Conservation (phyloP, 2,329 filamentous ascomycete species). For the Phaeosphaeria sp. region DNA sequence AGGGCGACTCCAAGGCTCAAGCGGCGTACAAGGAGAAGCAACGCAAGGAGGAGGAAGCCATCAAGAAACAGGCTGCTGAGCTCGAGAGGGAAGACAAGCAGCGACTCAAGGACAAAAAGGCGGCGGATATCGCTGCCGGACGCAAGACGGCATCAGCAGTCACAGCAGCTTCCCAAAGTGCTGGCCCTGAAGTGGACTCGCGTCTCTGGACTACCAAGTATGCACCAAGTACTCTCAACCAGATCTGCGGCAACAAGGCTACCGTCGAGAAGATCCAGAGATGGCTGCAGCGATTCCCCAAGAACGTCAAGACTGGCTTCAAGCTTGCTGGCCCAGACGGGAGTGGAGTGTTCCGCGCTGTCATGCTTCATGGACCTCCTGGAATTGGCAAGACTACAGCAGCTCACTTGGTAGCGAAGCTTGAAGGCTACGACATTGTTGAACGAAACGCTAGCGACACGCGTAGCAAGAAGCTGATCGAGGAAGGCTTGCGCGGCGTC, state of each 20-base stretch:
- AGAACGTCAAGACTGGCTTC: constrained; percentile 80
- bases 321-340: constrained; percentile 84
- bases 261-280: constrained; percentile 87
- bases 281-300: constrained; percentile 86
- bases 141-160: constrained; percentile 44
- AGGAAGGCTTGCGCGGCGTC: constrained; percentile 84
- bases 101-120: constrained; percentile 63
- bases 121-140: constrained; percentile 40
- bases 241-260: constrained; percentile 94
- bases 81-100: constrained; percentile 89
- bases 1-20: constrained; percentile 83
- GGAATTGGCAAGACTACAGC: constrained; percentile 98
- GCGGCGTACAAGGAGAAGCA: constrained; percentile 86
- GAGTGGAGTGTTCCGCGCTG: constrained; percentile 80
- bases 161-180: constrained; percentile 29
- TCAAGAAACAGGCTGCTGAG: constrained; percentile 79
- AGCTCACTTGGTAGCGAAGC: constrained; percentile 88
- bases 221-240: constrained; percentile 80
- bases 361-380: constrained; percentile 93
- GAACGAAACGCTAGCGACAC: constrained; percentile 97
- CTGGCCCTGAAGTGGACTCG: constrained; percentile 37
- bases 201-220: constrained; percentile 92
- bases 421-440: constrained; percentile 91
- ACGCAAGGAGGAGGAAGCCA: constrained; percentile 81
- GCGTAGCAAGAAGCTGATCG: constrained; percentile 93